These are phyloP conservation scores for Pseudocohnilembus persalinus DNA, from an alignment of 169 alveolate genomes.

Conservation along the genomic window DNA sequence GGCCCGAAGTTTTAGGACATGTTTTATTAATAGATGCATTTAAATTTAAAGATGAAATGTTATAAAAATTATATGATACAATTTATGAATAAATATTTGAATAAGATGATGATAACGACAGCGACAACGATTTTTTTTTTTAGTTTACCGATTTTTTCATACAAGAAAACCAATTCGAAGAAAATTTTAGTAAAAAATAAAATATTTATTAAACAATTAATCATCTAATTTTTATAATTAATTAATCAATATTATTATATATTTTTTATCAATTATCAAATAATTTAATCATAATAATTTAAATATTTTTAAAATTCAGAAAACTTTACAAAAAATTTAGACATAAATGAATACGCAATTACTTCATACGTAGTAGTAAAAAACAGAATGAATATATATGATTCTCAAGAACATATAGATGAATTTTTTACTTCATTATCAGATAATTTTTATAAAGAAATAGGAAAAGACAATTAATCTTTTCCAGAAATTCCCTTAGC, in stretches of 20 bases:
- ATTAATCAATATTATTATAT: too few relatives aligned
- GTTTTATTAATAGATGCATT: slow-evolving; percentile 62
- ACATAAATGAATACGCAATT: slow-evolving; percentile 34
- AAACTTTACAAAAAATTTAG: not conserved
- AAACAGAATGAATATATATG: slow-evolving; percentile 32
- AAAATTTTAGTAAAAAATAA: not conserved
- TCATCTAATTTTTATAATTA: not conserved
- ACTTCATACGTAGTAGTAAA: slow-evolving; percentile 25
- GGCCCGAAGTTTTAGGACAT: slow-evolving; percentile 64
- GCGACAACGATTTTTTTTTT: too few relatives aligned
- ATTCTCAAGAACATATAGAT: slow-evolving; percentile 17
- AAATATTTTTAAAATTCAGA: not conserved
- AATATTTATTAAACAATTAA: not conserved
- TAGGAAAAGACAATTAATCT: slow-evolving; percentile 19
- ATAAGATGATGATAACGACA: slow-evolving; percentile 13
- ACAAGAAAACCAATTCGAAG: too few relatives aligned
- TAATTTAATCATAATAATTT: not conserved
- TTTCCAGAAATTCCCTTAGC: slow-evolving; percentile 26
- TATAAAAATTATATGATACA: slow-evolving; percentile 23
- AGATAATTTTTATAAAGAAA: slow-evolving; percentile 11
- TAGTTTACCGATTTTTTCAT: too few relatives aligned
- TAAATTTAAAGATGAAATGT: slow-evolving; percentile 11
- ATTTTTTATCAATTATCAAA: too few relatives aligned
- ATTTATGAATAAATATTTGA: too few relatives aligned
- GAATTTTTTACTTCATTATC: slow-evolving; percentile 14